Percentiles rank a stretch among this genome's conserved stretches.
Conservation (phyloP, 352 stramenopile species). For the Pythium aristosporum region DNA sequence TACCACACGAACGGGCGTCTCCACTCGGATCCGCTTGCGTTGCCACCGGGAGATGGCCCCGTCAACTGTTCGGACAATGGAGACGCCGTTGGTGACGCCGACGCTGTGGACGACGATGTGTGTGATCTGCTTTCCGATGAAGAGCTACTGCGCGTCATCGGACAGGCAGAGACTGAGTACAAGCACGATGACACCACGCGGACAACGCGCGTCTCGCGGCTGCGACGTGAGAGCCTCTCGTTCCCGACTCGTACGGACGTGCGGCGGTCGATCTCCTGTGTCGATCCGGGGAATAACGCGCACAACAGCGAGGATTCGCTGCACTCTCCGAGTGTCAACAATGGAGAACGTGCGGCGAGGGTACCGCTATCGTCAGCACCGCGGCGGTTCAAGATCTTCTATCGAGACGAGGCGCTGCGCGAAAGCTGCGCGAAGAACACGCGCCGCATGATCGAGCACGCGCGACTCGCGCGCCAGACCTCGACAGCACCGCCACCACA, state of each 20-base stretch:
- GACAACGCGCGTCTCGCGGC: not conserved
- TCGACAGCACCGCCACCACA: not conserved
- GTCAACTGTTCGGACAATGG: not conserved
- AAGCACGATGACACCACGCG: not conserved
- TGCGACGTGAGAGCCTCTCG: conserved; percentile 1
- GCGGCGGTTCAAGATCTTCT: conserved; percentile 30
- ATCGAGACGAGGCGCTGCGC: conserved; percentile 30
- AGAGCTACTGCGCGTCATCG: not conserved
- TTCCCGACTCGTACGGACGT: conserved; percentile 16
- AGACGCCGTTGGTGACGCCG: not conserved
- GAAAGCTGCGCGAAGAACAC: conserved; percentile 31
- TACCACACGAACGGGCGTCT: conserved; percentile 30
- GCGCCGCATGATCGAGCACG: conserved; percentile 30
- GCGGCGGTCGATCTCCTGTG: conserved; percentile 17
- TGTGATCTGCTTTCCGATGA: not conserved
- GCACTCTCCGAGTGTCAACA: no score
- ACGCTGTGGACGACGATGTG: not conserved
- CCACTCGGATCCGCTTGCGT: not conserved
- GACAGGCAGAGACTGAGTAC: not conserved
- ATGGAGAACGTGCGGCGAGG: no score
- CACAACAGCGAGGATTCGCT: no score
- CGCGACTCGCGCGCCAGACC: not conserved
- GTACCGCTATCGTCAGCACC: not conserved
- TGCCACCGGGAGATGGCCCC: not conserved
- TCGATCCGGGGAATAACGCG: not conserved